A percentile compares a stretch with the other conserved stretches of the same genome.
These are phyloP conservation scores for Sporothrix pseudoabietina DNA, from an alignment of 2,329 filamentous ascomycete genomes.

Conservation along the genomic window DNA sequence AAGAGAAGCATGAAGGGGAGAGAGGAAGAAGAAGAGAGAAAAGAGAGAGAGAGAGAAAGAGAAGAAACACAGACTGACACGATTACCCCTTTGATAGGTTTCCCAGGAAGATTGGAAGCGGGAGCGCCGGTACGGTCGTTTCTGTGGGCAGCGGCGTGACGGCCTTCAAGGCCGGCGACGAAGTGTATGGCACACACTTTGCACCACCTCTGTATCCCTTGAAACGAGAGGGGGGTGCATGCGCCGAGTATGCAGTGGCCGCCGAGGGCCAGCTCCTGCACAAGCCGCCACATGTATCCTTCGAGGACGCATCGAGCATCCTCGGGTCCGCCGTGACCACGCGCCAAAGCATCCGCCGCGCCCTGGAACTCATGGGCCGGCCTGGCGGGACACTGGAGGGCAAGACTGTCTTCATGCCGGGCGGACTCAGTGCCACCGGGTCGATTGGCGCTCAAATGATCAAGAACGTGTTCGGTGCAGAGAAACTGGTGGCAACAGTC, in stretches of 20 bases:
- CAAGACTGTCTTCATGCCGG: slow-evolving; percentile 56
- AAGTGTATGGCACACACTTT: slow-evolving; percentile 46
- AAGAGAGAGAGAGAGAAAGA: background rate
- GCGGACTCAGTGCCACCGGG: slow-evolving; percentile 53
- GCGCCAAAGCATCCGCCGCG: slow-evolving; percentile 48
- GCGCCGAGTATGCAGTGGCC: slow-evolving; percentile 47
- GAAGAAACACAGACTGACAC: background rate
- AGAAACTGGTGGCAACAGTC: slow-evolving; percentile 53
- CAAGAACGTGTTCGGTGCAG: slow-evolving; percentile 53
- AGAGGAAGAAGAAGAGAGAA: background rate
- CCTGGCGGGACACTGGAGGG: slow-evolving; percentile 46
- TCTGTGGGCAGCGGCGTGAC: slow-evolving; percentile 40
- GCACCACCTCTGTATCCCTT: slow-evolving; percentile 44
- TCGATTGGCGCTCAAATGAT: slow-evolving; percentile 52
- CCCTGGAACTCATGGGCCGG: slow-evolving; percentile 43
- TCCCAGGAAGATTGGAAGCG: slow-evolving; percentile 33
- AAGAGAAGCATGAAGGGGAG: background rate
- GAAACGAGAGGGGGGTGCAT: slow-evolving; percentile 40
- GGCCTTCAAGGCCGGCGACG: slow-evolving; percentile 41
- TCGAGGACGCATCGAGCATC: slow-evolving; percentile 41
- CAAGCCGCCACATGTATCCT: slow-evolving; percentile 39
- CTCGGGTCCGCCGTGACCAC: slow-evolving; percentile 47
- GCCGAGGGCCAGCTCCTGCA: slow-evolving; percentile 42
- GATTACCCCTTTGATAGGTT: background rate
- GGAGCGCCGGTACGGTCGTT: slow-evolving; percentile 41